Percentiles rank a stretch among this genome's conserved stretches.
Evolutionary conservation across 2,329 filamentous ascomycete genomes (phyloP).

Genomic region (Fusarium torreyae): DNA sequence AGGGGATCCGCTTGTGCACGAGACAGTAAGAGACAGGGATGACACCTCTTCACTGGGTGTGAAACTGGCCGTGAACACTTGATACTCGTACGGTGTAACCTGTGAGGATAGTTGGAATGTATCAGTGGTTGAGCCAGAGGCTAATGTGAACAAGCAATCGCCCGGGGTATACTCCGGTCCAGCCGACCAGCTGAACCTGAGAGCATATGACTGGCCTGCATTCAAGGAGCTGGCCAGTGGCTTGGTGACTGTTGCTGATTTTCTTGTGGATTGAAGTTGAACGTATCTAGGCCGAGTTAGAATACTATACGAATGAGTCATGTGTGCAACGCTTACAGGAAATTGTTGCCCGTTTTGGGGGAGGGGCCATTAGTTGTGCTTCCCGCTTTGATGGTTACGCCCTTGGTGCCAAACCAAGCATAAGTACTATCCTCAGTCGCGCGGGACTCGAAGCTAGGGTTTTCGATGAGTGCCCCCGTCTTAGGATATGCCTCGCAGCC

Average conservation of each 20-base stretch:
- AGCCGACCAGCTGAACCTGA: conserved; percentile 10
- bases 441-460: conserved; percentile 12
- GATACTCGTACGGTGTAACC: neutral
- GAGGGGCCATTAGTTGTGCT: neutral
- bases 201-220: neutral
- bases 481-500: conserved; percentile 19
- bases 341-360: neutral
- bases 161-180: neutral
- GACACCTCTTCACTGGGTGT: neutral
- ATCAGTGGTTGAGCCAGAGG: neutral
- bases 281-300: conserved; percentile 2
- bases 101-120: neutral
- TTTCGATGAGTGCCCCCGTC: conserved; percentile 9
- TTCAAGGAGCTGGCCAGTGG: neutral
- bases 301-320: rapidly evolving
- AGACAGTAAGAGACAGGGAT: conserved; percentile 3
- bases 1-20: neutral
- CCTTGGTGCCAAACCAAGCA: conserved; percentile 22
- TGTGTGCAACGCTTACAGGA: neutral
- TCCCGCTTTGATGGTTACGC: neutral
- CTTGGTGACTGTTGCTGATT: neutral
- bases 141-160: neutral
- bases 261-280: neutral
- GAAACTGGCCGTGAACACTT: neutral
- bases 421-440: conserved; percentile 5